Base-by-base conservation (phyloP, 2,329 filamentous ascomycete species). In the Xylariaceae sp. region DNA sequence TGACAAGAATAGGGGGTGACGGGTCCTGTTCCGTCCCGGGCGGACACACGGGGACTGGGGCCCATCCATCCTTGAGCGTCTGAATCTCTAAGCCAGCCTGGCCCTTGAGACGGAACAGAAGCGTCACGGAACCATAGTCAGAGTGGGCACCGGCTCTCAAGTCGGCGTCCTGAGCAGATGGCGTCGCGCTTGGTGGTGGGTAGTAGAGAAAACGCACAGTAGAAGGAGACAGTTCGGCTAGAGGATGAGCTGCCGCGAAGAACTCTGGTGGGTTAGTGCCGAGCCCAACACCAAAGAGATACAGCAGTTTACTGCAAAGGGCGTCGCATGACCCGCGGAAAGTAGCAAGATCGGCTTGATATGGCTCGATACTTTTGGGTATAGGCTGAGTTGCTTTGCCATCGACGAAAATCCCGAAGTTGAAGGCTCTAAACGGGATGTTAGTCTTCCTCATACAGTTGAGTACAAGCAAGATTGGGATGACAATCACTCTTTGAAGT, bases 131-230 rank as follows among this genome's bases (percentile, higher is more conserved):
- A 58, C 85, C 85, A 75, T 96, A 96, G 76, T 97, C 92, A 3
- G 89, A 93, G 74, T 97, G 93, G 0, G 93, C 92, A 59, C 93
- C 94, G 5, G 93, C 93, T 34, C 93, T 87, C 62, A 97, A 84
- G 69, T 93, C 89, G 57, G 77, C 69, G 62, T 69, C 55, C 39
- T 79, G 67, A 66, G 85, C 73, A 9, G 72, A 68, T 6, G 78
- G 78, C 7, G 73, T 68, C 51, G 73, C 68, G 45, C 70, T 66
- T 6, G 79, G 76, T 1, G 84, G 80, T 0, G 88, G 89, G 74
- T 91, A 92, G 74, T 86, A 84, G 1, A 97, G 83, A 65, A 90
- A 80, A 35, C 89, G 86, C 11, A 91, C 78, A 68, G 83, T 88
- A 64, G 78, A 81, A 62, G 81, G 79, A 0, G 82, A 84, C 5